phyloP scores from a whole-genome alignment of 2,329 filamentous ascomycete genomes.

The Colletotrichum sp. region DNA sequence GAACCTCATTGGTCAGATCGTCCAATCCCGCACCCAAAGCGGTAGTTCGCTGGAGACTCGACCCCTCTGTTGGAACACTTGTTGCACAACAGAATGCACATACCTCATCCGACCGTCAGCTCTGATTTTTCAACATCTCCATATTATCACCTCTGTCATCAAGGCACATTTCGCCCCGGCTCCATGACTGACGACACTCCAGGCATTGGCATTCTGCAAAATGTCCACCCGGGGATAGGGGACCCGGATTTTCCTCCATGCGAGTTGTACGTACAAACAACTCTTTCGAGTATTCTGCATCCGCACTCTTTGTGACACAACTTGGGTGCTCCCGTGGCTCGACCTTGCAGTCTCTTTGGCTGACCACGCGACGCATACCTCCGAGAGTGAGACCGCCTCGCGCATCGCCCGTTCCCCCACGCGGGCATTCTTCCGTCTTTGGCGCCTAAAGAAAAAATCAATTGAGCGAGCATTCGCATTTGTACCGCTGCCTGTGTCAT shows the following conservation, averaged over 20 bases:
- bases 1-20: slow-evolving; percentile 11
- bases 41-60: slow-evolving; percentile 11
- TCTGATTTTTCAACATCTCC: slow-evolving; percentile 19
- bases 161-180: slow-evolving; percentile 7
- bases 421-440: not conserved
- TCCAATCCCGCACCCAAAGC: not conserved
- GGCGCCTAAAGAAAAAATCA: not conserved
- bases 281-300: not conserved
- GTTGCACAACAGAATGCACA: not conserved
- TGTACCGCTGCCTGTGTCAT: not conserved
- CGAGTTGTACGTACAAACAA: not conserved
- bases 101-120: slow-evolving; percentile 1
- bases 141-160: slow-evolving; percentile 1
- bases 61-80: not conserved
- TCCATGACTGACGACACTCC: slow-evolving; percentile 14
- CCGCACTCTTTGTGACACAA: not conserved
- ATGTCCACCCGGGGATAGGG: not conserved
- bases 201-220: slow-evolving; percentile 6
- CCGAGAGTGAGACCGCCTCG: not conserved
- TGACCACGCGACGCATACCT: not conserved
- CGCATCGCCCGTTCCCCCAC: not conserved
- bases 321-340: not conserved
- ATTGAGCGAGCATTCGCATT: not conserved
- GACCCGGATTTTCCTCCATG: slow-evolving; percentile 1
- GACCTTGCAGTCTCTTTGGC: not conserved